phyloP scores from a whole-genome alignment of 2,329 filamentous ascomycete genomes.

The Epichloe festucae region DNA sequence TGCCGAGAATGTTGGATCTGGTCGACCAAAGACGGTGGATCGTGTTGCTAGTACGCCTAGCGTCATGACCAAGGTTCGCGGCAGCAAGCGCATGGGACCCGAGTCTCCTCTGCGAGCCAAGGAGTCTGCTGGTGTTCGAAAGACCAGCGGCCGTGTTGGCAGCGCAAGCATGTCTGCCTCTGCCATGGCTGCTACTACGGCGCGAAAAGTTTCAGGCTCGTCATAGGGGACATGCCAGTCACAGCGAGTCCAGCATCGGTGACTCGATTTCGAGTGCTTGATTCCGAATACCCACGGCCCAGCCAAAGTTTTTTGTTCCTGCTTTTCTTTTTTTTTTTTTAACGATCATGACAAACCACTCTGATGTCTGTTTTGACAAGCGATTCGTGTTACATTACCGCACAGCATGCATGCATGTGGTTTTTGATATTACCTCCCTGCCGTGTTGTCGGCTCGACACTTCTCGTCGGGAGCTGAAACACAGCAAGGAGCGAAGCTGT shows the following conservation, averaged over 20 bases:
- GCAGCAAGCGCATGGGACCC: slow-evolving; percentile 37
- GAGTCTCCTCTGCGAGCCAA: slow-evolving; percentile 39
- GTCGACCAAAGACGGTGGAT: slow-evolving; percentile 47
- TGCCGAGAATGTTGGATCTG: slow-evolving; percentile 53
- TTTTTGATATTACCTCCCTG: neutral
- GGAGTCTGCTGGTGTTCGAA: slow-evolving; percentile 43
- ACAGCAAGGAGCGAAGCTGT: neutral
- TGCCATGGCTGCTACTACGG: slow-evolving; percentile 29
- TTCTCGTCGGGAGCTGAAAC: too few relatives aligned
- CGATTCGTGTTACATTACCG: slow-evolving; percentile 23
- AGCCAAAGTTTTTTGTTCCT: slow-evolving; percentile 8
- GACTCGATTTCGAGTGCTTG: neutral
- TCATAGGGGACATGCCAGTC: slow-evolving; percentile 15
- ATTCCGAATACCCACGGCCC: slow-evolving; percentile 2
- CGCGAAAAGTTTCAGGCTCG: slow-evolving; percentile 39
- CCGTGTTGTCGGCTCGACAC: neutral
- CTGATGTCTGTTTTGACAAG: slow-evolving; percentile 21
- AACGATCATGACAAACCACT: slow-evolving; percentile 30
- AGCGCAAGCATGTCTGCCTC: slow-evolving; percentile 36
- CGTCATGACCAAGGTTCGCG: slow-evolving; percentile 52
- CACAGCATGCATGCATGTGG: slow-evolving; percentile 23
- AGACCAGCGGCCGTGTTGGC: slow-evolving; percentile 53
- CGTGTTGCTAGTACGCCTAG: slow-evolving; percentile 40
- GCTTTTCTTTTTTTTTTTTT: slow-evolving; percentile 15
- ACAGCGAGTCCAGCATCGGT: slow-evolving; percentile 2